Evolutionary conservation across 768 basidiomycete species (phyloP).

Genomic region (Scleroderma bovista): DNA sequence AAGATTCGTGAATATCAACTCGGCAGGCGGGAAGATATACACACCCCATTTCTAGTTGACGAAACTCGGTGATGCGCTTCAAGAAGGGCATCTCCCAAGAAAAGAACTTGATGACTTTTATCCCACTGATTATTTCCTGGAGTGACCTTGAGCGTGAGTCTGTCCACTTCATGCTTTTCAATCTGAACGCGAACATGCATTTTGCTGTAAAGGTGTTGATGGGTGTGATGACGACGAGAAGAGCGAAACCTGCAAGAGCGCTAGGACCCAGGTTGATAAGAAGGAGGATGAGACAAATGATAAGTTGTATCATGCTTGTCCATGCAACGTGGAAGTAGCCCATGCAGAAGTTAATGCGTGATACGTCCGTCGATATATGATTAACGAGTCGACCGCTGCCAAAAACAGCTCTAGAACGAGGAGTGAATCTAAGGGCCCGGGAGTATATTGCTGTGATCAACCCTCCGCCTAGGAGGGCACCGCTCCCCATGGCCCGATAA

Average conservation of each 20-base stretch:
- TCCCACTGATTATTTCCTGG: constrained; percentile 84
- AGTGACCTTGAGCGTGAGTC: constrained; percentile 86
- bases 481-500: constrained; percentile 66
- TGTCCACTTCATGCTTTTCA: constrained; percentile 80
- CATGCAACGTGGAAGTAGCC: constrained; percentile 79
- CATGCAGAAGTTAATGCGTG: constrained; percentile 84
- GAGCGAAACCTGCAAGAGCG: constrained; percentile 49
- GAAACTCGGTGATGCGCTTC: constrained; percentile 60
- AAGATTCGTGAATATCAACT: not conserved
- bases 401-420: constrained; percentile 72
- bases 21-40: constrained; percentile 6
- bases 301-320: constrained; percentile 72
- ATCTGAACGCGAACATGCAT: constrained; percentile 49
- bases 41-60: constrained; percentile 66
- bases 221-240: constrained; percentile 69
- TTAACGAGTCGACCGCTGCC: constrained; percentile 89
- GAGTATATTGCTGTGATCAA: constrained; percentile 85
- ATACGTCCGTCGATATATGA: constrained; percentile 90
- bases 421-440: constrained; percentile 68
- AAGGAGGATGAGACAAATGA: constrained; percentile 70
- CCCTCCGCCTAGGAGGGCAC: constrained; percentile 78
- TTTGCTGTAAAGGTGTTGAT: constrained; percentile 72
- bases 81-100: constrained; percentile 85
- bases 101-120: constrained; percentile 92
- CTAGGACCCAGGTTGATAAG: constrained; percentile 64